These are phyloP conservation scores for Parastagonospora avenae DNA, from an alignment of 2,329 filamentous ascomycete species.

Conservation along the genomic window DNA sequence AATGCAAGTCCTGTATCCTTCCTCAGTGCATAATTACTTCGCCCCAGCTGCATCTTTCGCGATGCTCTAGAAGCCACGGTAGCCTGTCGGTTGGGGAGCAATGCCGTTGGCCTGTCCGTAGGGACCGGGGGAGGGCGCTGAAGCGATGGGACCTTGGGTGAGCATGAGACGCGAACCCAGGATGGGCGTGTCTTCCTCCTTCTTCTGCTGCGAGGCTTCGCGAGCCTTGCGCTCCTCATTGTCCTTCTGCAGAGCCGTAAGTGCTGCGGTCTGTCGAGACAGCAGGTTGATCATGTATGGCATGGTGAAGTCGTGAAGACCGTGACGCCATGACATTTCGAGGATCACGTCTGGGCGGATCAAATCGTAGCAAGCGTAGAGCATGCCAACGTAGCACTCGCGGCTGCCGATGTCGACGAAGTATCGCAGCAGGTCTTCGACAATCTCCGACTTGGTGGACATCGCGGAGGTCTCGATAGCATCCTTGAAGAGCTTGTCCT, in stretches of 20 bases:
- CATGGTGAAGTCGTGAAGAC: constrained; percentile 97
- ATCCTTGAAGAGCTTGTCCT: constrained; percentile 99
- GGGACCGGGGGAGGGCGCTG: constrained; percentile 66
- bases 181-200: constrained; percentile 92
- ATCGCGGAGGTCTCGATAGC: constrained; percentile 97
- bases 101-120: constrained; percentile 87
- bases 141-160: constrained; percentile 77
- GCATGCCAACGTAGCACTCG: constrained; percentile 99
- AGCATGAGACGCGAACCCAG: constrained; percentile 93
- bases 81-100: constrained; percentile 80
- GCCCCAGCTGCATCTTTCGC: not conserved
- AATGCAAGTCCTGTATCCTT: constrained; percentile 8
- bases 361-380: constrained; percentile 97
- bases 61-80: constrained; percentile 41
- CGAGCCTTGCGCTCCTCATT: constrained; percentile 87
- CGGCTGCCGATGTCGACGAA: constrained; percentile 99
- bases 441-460: constrained; percentile 86
- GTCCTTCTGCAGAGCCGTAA: constrained; percentile 86
- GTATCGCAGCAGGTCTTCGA: constrained; percentile 96
- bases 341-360: constrained; percentile 91
- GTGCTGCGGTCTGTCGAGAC: constrained; percentile 84
- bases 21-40: not conserved
- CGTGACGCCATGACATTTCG: constrained; percentile 96
- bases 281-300: constrained; percentile 99
- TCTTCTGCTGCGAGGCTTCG: constrained; percentile 78